Base-by-base conservation (phyloP, 106 monocot genomes). In the Dendrobium nobile region DNA sequence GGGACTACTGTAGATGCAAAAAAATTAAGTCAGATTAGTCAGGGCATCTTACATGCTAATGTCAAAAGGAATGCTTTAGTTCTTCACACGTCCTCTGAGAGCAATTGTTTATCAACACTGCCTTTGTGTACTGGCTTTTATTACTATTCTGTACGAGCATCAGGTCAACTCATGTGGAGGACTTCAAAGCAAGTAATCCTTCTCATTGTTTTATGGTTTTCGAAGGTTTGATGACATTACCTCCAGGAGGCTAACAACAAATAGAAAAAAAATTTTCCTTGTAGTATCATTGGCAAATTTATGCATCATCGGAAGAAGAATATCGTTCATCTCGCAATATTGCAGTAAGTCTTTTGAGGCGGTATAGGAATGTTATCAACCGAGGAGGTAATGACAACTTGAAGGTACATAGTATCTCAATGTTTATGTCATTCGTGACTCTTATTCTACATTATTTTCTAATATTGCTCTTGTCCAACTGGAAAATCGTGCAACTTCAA, bases 281-380 rank as follows among this genome's bases (percentile, higher is more conserved):
- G 80, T 74, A 51, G 51, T 51, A 51, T 59, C 79, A 77, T 28
- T 83, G 80, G 72, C 79, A 78, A 77, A 83, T 83, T 77, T 55
- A 77, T 88, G 96, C 91, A 83, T 96, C 90, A 81, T 85, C 86
- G 20, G 90, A 93, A 79, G 88, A 96, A 59, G 93, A 96, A 48
- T 96, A 51, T 2, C 15, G 51, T 51, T 51, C 51, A 51, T 51
- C 51, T 83, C 48, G 27, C 73, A 93, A 20, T 88, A 51, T 51
- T 51, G 51, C 51, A 11, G 51, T 51, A 10, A 51, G 13, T 51
- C 51, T 51, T 51, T 51, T 90, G 82, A 90, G 83, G 78, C 79
- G 90, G n/a, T 96, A 96, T 78, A 86, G 88, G 41, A 90, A 88
- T 87, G 88, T 93, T 24, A 80, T 90, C 80, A 88, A 96, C 75